Base-by-base conservation (phyloP, 225 moss, liverwort and hornwort genomes). In the Physcomitrium patens region DNA sequence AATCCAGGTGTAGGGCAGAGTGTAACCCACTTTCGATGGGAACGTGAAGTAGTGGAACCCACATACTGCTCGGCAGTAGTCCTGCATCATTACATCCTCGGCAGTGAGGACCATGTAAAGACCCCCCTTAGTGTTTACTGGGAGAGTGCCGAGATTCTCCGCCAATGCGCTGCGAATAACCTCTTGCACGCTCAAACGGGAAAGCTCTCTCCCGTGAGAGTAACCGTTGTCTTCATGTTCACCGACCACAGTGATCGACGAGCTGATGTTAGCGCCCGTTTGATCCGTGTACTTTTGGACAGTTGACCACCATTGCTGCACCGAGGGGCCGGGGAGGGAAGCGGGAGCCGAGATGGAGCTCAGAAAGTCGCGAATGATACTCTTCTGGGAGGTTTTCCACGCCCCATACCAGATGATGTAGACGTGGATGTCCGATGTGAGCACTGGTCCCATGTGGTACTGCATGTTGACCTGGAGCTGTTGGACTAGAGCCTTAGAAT, bases 31-130 rank as follows among this genome's bases (percentile, higher is more conserved):
- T 47, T 86, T 80, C 3, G 89, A 80, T n/a, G 89, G 85, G 49
- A 86, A 89, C 9, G 89, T 89, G 77, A 89, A 89, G 68, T 89
- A 89, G 19, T 89, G 89, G 54, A 89, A 89, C 1, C 89, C 89
- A 16, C 89, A 89, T 0, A 89, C 89, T 8, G 89, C 89, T 6
- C 86, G 73, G 55, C 89, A 89, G 63, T 82, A 89, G 37, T 89
- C 89, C 67, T 89, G 89, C 89, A 89, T 89, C 86, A 82, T 78
- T 13, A 89, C 89, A 49, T 86, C 83, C 27, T 83, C 78, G 8
- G 80, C 82, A 0, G 89, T 76, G 73, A 89, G 79, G 44, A 89
- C 89, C 78, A 89, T 83, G 81, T 89, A 89, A 26, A 86, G 78
- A 1, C 89, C 89, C 0, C 85, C 85, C 37, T 83, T 86, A 8